These are phyloP conservation scores for Talaromyces sp. DNA, from an alignment of 2,329 filamentous ascomycete species.

Conservation along the genomic window DNA sequence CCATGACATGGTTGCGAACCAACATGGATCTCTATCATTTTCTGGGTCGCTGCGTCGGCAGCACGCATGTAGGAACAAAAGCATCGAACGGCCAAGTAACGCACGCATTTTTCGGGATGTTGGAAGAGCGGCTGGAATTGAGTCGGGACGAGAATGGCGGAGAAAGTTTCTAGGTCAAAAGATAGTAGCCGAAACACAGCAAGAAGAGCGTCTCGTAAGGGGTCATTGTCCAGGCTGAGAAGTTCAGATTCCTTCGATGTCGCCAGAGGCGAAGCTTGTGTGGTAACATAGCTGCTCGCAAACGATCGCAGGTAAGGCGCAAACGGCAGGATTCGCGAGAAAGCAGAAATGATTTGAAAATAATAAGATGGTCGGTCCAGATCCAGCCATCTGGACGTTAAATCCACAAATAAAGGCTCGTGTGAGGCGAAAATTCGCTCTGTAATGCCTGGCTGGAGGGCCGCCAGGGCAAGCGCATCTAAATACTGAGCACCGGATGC, in stretches of 20 bases:
- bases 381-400: constrained; percentile 72
- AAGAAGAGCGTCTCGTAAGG: constrained; percentile 52
- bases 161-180: constrained; percentile 67
- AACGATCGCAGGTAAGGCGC: constrained; percentile 74
- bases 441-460: constrained; percentile 66
- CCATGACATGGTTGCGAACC: constrained; percentile 60
- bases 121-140: constrained; percentile 65
- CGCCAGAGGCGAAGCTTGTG: constrained; percentile 27
- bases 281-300: constrained; percentile 49
- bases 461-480: constrained; percentile 63
- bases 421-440: constrained; percentile 70
- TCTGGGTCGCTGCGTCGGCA: constrained; percentile 72
- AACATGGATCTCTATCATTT: constrained; percentile 63
- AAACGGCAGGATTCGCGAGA: constrained; percentile 76
- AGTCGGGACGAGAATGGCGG: constrained; percentile 58
- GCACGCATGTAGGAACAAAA: constrained; percentile 74
- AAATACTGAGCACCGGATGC: constrained; percentile 63
- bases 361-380: constrained; percentile 29
- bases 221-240: constrained; percentile 30
- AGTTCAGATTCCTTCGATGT: constrained; percentile 24
- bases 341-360: constrained; percentile 57
- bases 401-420: constrained; percentile 70
- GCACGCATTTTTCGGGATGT: constrained; percentile 54
- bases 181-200: constrained; percentile 74
- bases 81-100: constrained; percentile 76